Evolutionary conservation across 306 rosid species (phyloP), one percentile per base, ranked within the genome.

Genomic region (Medicago lupulina): DNA sequence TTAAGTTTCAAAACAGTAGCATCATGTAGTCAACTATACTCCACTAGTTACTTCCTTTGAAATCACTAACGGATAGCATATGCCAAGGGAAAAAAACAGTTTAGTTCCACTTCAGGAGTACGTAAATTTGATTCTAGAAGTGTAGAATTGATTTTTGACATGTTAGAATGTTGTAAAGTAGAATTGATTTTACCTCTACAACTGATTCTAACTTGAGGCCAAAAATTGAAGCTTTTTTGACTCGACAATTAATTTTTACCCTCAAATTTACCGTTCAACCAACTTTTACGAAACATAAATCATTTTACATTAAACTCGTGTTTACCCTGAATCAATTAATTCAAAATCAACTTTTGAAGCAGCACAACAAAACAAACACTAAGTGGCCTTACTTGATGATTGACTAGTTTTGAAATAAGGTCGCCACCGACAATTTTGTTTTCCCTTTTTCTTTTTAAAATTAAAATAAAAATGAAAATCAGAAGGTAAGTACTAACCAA

Each of bases 401-500:
- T 57, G 53, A 57, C 16, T 64, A 36, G 60, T 16, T 49, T 47
- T 38, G 60, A 59, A 36, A 12, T 71, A 71, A 54, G 67, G 8
- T 19, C 74, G 69, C 83, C 80, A 71, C 76, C 83, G 75, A 62
- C 8, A 9, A 69, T 4, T 21, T 5, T 0, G 1, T 50, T 50
- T 54, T 7, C 1, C 40, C 40, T 25, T 61, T 31, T 31, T 7
- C 5, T 60, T 60, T 54, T 9, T 3, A 55, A 55, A 57, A 57
- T 21, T 59, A 5, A 17, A 9, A 39, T n/a, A 21, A 25, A 44
- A 43, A 15, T 10, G 11, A 43, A n/a, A 60, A 16, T 31, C 17
- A 64, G 16, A 6, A 63, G 18, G n/a, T 12, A 53, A 1, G 47
- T 63, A 63, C 28, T 36, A 63, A 60, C 67, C 3, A 81, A 72